phyloP scores from a whole-genome alignment of 2,329 filamentous ascomycete genomes.

The Atkinsonella hypoxylon region DNA sequence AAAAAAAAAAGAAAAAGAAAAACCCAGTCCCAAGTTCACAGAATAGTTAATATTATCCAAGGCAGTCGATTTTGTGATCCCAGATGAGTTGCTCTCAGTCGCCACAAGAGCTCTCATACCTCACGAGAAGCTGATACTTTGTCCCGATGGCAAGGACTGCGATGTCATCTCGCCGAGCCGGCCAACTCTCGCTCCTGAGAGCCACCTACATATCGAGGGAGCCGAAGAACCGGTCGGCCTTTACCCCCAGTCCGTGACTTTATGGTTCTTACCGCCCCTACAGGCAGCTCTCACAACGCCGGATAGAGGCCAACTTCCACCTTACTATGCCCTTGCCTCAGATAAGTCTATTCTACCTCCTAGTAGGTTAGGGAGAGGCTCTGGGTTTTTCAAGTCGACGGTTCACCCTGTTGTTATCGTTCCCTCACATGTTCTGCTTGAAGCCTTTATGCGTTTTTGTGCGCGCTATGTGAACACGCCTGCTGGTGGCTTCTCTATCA shows the following conservation, averaged over 20 bases:
- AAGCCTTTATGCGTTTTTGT: constrained; percentile 1
- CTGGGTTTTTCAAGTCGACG: neutral
- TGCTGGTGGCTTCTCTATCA: neutral
- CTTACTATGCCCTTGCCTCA: neutral
- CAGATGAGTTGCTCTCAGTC: neutral
- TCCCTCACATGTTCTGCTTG: neutral
- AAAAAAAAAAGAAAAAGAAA: neutral
- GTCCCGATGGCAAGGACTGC: neutral
- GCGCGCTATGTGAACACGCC: neutral
- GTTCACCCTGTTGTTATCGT: neutral
- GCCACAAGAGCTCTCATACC: neutral
- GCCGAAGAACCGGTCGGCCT: neutral
- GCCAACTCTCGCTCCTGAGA: neutral
- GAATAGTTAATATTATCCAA: neutral
- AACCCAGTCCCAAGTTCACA: neutral
- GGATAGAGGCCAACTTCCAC: neutral
- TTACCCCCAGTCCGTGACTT: neutral
- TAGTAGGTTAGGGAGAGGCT: neutral
- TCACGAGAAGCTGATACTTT: neutral
- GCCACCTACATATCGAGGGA: neutral
- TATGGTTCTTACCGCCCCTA: constrained; percentile 3
- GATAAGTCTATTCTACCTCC: neutral
- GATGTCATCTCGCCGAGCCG: neutral
- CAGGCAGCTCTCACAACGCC: neutral
- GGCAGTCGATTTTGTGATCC: too few species aligned